Base-by-base conservation (phyloP, 352 stramenopile genomes). In the Phytophthora hibernalis region DNA sequence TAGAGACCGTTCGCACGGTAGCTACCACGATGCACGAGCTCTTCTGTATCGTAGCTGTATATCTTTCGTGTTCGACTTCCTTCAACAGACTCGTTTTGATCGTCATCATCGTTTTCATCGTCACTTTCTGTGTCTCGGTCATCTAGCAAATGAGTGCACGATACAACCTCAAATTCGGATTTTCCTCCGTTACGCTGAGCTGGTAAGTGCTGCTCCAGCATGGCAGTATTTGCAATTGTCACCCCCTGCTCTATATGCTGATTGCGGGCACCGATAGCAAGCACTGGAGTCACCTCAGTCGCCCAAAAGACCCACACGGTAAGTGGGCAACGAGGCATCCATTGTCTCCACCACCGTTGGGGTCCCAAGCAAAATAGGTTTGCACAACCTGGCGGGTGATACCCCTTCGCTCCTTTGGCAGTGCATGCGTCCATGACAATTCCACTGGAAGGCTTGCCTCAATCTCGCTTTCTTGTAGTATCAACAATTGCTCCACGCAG, bases 1-100 rank as follows among this genome's bases (percentile, higher is more conserved):
- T 87, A 70, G n/a, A 85, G 68, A 9, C 83, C 83, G 31, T 84
- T 90, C 5, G 62, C 65, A 9, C 78, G 76, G 60, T 88, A 89
- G 53, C 79, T 91, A 2, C 79, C 83, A 20, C 72, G 79, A 52
- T 90, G 79, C 0, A 93, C 48, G 16, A 80, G 51, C 54, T 93
- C 83, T 11, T 93, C 80, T 0, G 48, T 72, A 43, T 87, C 72
- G 57, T 90, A 92, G 35, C 62, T 68, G 50, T 83, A 83, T 2
- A 54, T 37, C 16, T 74, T 74, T 8, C 48, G 57, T 7, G 2
- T 31, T 31, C 26, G 16, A 11, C 9, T 38, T 18, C 11, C 47
- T 24, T 52, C n/a, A 6, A 9, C 4, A 26, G 13, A 2, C 30
- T 18, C 11, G 40, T 31, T 53, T 6, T 24, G 5, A 3, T 45